phyloP scores from a whole-genome alignment of 305 asterid genomes.

The Solanum hybrid region DNA sequence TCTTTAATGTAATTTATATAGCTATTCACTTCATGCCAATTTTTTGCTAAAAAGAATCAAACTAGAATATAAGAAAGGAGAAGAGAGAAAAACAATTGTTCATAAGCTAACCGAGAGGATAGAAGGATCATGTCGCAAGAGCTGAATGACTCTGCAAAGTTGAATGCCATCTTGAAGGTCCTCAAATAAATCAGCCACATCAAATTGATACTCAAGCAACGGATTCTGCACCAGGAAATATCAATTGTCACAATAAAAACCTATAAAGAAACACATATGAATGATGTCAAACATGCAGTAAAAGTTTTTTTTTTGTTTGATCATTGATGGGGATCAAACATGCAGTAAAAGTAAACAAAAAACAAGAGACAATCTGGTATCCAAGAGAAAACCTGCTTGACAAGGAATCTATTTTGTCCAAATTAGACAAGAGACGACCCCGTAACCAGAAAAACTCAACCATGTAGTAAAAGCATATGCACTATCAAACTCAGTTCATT shows the following conservation, averaged over 20 bases:
- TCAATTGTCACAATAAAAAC: neutral
- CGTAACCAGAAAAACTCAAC: neutral
- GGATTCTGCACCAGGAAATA: conserved; percentile 47
- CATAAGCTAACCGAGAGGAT: conserved; percentile 57
- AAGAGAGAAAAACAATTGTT: neutral
- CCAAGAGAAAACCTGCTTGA: neutral
- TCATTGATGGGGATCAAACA: neutral
- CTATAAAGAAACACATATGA: neutral
- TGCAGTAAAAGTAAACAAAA: neutral
- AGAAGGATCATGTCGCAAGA: conserved; percentile 67
- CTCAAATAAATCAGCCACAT: conserved; percentile 56
- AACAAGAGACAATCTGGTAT: neutral
- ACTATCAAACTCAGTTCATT: neutral
- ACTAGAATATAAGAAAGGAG: neutral
- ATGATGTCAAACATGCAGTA: neutral
- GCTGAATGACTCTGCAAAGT: conserved; percentile 80
- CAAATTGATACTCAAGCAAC: conserved; percentile 62
- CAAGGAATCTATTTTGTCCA: neutral
- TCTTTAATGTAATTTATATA: conserved; percentile 1
- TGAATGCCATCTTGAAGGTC: conserved; percentile 81
- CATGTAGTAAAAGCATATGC: neutral
- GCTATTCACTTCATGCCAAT: neutral
- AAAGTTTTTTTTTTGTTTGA: neutral
- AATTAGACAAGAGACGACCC: neutral
- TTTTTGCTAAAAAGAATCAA: neutral